Conservation (phyloP, 805 yeast species). For the Yamadazyma olivae region DNA sequence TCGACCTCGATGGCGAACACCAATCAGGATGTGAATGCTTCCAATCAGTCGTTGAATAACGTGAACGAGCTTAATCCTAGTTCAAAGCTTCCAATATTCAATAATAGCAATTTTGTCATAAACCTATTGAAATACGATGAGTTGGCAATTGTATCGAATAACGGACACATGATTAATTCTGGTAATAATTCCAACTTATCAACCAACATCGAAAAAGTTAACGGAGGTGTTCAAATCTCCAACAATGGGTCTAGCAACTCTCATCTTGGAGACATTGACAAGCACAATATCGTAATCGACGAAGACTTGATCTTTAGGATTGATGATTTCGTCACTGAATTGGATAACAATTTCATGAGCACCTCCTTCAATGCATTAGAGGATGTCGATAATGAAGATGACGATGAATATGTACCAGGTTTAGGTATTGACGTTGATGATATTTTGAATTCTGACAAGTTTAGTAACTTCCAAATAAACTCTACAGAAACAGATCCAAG, state of each 20-base stretch:
- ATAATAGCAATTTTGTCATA: slow-evolving; percentile 32
- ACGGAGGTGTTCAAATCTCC: neutral
- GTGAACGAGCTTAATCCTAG: slow-evolving; percentile 12
- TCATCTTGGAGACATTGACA: slow-evolving; percentile 4
- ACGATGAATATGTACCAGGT: slow-evolving; percentile 35
- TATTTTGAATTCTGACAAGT: slow-evolving; percentile 38
- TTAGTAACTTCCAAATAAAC: slow-evolving; percentile 25
- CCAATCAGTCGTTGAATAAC: neutral
- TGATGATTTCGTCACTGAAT: slow-evolving; percentile 32
- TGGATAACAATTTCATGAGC: slow-evolving; percentile 16
- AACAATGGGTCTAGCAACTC: neutral
- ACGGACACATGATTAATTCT: neutral
- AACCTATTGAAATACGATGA: slow-evolving; percentile 35
- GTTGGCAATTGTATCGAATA: slow-evolving; percentile 7
- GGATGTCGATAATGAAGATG: slow-evolving; percentile 28
- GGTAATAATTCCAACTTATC: neutral
- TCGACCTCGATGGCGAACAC: slow-evolving; percentile 11
- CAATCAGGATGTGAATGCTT: neutral
- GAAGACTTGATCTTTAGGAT: slow-evolving; percentile 31
- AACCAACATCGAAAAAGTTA: neutral
- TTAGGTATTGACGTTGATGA: slow-evolving; percentile 44
- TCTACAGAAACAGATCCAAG: neutral
- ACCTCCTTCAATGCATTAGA: slow-evolving; percentile 15
- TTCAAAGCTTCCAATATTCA: slow-evolving; percentile 31
- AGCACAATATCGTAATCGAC: slow-evolving; percentile 26